Evolutionary conservation across 805 yeast species (phyloP), one percentile per base, ranked within the genome.

Genomic region (Vanderwaltozyma tropicalis): DNA sequence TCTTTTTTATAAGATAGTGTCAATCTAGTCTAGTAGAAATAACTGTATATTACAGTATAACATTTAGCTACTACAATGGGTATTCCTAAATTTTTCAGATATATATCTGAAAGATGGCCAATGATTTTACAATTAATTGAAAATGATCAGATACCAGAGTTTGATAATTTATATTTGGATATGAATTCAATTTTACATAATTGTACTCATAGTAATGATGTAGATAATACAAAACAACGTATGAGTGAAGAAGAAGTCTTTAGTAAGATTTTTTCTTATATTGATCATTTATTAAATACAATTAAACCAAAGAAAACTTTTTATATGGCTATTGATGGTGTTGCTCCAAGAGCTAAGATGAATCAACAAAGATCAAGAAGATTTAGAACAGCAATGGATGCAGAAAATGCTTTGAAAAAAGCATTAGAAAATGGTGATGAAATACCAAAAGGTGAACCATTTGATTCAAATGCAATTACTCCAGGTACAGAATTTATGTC

Each of bases 21-120:
- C n/a, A n/a, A n/a, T n/a, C n/a, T n/a, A n/a, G n/a, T n/a, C n/a
- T n/a, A n/a, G n/a, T n/a, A n/a, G n/a, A n/a, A n/a, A n/a, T n/a
- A n/a, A n/a, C n/a, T n/a, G n/a, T n/a, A n/a, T n/a, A n/a, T n/a
- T n/a, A n/a, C n/a, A n/a, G n/a, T n/a, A n/a, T n/a, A n/a, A n/a
- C n/a, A n/a, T n/a, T n/a, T n/a, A n/a, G n/a, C n/a, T n/a, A 13
- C 22, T 29, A 25, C 14, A 37, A 67, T 69, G 82, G 97, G 97
- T 71, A 89, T 92, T 57, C 98, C 98, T 40, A 92, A 92, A 57
- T 92, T 89, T 60, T 92, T 86, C 62, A 77, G 96, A 64, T 89
- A 85, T 68, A 87, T 92, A 67, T 86, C 96, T 34, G 97, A 92
- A 66, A 78, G 99, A 77, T 92, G 97, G 96, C 99, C 99, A 24